Conservation (phyloP, 345 rosid species). For the Populus ilicifolia region DNA sequence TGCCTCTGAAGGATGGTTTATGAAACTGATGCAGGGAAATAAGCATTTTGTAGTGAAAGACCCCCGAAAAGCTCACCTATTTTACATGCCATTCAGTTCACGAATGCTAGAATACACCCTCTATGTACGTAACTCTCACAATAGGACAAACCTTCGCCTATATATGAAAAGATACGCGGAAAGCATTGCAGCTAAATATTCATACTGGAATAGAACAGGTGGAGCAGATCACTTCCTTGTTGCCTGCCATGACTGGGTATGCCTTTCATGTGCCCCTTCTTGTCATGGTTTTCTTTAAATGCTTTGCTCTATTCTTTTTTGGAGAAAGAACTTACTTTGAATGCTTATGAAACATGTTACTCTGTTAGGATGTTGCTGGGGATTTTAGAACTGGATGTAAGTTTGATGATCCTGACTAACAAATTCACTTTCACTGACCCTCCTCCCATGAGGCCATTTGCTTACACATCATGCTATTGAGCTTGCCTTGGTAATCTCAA, state of each 20-base stretch:
- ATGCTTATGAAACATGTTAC: background rate
- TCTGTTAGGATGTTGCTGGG: background rate
- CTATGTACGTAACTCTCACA: conserved; percentile 87
- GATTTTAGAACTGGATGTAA: background rate
- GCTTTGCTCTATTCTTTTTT: background rate
- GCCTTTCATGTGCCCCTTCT: conserved; percentile 10
- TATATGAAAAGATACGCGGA: conserved; percentile 69
- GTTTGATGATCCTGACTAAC: conserved; percentile 1
- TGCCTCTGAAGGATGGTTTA: conserved; percentile 99
- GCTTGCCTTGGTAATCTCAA: background rate
- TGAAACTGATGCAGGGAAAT: conserved; percentile 88
- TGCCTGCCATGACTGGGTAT: conserved; percentile 99
- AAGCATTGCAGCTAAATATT: conserved; percentile 71
- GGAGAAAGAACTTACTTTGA: too few species aligned
- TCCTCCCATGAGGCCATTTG: background rate
- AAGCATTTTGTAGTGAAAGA: conserved; percentile 70
- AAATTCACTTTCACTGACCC: background rate
- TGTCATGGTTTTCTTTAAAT: background rate
- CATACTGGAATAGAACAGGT: conserved; percentile 81
- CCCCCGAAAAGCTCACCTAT: conserved; percentile 76
- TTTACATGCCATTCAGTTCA: conserved; percentile 95
- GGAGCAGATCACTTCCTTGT: conserved; percentile 96
- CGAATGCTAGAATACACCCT: conserved; percentile 80
- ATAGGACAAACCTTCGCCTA: conserved; percentile 71
- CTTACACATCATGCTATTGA: background rate